These are phyloP conservation scores for Amanita muscaria DNA, from an alignment of 768 basidiomycete species.

Conservation along the genomic window DNA sequence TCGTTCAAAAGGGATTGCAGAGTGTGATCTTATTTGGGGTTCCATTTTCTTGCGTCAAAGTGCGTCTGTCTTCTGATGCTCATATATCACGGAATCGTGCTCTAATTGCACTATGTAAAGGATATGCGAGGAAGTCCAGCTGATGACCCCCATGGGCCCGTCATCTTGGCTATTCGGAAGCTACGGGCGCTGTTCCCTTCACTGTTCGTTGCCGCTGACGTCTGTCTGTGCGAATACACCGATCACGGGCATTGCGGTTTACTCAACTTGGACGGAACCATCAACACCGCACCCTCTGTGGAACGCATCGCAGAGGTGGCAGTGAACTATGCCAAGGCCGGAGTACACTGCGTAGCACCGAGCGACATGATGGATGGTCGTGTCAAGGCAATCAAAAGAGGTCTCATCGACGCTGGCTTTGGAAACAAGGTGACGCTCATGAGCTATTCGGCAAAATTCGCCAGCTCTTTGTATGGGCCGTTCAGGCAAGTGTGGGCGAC, in stretches of 20 bases:
- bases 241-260: constrained; percentile 95
- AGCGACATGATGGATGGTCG: constrained; percentile 99
- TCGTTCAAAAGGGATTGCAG: constrained; percentile 82
- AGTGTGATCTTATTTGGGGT: constrained; percentile 96
- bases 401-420: constrained; percentile 71
- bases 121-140: constrained; percentile 80
- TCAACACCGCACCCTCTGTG: constrained; percentile 71
- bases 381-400: constrained; percentile 80
- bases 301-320: constrained; percentile 90
- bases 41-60: constrained; percentile 73
- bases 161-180: constrained; percentile 84
- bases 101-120: too few relatives aligned
- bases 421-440: constrained; percentile 90
- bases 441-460: constrained; percentile 98
- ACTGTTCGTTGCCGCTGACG: constrained; percentile 88
- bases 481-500: constrained; percentile 56
- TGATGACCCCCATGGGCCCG: constrained; percentile 84
- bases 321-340: constrained; percentile 83
- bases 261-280: constrained; percentile 63
- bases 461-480: constrained; percentile 90
- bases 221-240: constrained; percentile 99
- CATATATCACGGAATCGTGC: too few relatives aligned
- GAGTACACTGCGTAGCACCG: constrained; percentile 97
- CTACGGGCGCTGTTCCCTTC: constrained; percentile 71
- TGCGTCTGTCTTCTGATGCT: constrained; percentile 24